These are phyloP conservation scores for Aureobasidium sp. DNA, from an alignment of 2,329 filamentous ascomycete genomes.

Conservation along the genomic window DNA sequence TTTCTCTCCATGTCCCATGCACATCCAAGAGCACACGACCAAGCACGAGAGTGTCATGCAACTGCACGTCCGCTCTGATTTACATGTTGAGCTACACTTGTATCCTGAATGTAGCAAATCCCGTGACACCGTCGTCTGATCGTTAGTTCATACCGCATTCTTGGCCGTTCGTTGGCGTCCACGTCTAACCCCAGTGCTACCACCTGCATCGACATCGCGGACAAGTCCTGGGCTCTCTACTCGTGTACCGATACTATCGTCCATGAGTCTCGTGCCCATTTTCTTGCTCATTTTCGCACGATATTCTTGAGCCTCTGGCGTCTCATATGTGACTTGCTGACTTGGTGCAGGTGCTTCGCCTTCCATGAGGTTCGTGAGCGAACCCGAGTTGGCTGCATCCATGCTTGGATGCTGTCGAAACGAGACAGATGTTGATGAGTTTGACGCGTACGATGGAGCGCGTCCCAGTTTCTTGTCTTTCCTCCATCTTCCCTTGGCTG, in stretches of 20 bases:
- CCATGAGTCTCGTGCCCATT: conserved; percentile 25
- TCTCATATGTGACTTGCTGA: conserved; percentile 30
- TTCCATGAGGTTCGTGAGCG: conserved; percentile 9
- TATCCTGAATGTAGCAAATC: background rate
- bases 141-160: background rate
- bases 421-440: background rate
- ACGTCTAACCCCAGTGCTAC: conserved; percentile 17
- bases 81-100: background rate
- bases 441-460: conserved; percentile 8
- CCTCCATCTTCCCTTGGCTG: conserved; percentile 1
- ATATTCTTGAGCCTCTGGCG: conserved; percentile 24
- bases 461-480: conserved; percentile 15
- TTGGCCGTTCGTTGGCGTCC: conserved; percentile 15
- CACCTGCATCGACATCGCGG: conserved; percentile 21
- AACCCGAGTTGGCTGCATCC: conserved; percentile 1
- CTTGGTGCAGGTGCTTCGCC: conserved; percentile 19
- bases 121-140: background rate
- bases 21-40: background rate
- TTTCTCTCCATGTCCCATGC: background rate
- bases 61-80: background rate
- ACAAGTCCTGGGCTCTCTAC: conserved; percentile 25
- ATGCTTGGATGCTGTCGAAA: background rate
- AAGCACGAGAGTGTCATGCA: background rate
- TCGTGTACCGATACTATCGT: conserved; percentile 19
- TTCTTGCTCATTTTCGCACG: conserved; percentile 24